Evolutionary conservation across 108 stramenopile genomes (phyloP).

Genomic region (Cyclostephanos tholiformis): DNA sequence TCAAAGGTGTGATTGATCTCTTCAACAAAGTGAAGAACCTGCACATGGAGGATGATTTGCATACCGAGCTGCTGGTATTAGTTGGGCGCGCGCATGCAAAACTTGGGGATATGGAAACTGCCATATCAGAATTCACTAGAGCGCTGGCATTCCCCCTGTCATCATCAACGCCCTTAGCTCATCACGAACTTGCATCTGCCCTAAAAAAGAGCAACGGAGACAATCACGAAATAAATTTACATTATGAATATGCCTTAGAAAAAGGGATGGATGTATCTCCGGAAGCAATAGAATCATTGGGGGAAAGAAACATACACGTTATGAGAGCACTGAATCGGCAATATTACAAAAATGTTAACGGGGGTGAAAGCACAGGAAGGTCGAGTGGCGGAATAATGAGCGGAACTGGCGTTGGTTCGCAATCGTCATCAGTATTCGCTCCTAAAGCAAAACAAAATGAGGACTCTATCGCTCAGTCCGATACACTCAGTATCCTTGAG

Average conservation of each 20-base stretch:
- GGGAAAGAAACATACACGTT: constrained; percentile 47
- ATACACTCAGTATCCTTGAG: constrained; percentile 42
- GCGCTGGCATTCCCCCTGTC: constrained; percentile 40
- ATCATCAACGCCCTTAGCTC: constrained; percentile 29
- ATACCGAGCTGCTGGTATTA: constrained; percentile 36
- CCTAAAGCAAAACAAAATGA: constrained; percentile 23
- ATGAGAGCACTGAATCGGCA: constrained; percentile 45
- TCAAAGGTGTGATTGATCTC: constrained; percentile 24
- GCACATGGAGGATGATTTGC: constrained; percentile 41
- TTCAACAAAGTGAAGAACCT: constrained; percentile 38
- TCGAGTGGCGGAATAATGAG: constrained; percentile 45
- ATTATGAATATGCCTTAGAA: constrained; percentile 49
- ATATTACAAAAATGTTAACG: constrained; percentile 33
- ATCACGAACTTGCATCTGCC: constrained; percentile 47
- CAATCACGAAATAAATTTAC: constrained; percentile 37
- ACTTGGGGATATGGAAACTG: constrained; percentile 37
- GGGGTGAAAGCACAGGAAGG: background rate
- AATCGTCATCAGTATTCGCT: constrained; percentile 42
- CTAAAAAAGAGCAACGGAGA: constrained; percentile 34
- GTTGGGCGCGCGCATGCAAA: constrained; percentile 30
- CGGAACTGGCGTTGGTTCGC: constrained; percentile 46
- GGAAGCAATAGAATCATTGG: constrained; percentile 49
- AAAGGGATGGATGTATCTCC: constrained; percentile 46
- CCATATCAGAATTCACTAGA: constrained; percentile 42
- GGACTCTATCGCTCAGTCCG: constrained; percentile 29